Evolutionary conservation across 257 asterid genomes (phyloP), one percentile per base, ranked within the genome.

Genomic region (Solanum medicagineum): DNA sequence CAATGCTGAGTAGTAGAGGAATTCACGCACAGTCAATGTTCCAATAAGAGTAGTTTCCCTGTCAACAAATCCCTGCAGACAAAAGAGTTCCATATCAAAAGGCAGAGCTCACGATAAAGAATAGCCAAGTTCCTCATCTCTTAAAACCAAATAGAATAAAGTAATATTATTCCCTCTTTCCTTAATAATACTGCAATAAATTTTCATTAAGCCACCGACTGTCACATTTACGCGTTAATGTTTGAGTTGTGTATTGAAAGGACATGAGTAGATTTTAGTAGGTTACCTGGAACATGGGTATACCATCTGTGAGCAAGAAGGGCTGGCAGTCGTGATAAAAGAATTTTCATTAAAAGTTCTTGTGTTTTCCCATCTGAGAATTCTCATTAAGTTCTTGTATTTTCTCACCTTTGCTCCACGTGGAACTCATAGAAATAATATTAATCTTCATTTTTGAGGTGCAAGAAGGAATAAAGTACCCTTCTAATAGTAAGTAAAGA

Each of bases 21-120:
- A 95, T 92, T 97, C 99, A n/a, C 98, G 98, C 87, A 97, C 99
- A 17, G 99, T 95, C 90, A 97, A 89, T 54, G 99, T 95, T 87
- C 95, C 99, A 68, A 97, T 93, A 85, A 97, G 95, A 51, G 96
- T 85, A 75, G 96, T 95, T 89, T 95, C 99, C 90, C 98, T 92
- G 59, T 95, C 95, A 71, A 95, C 99, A 86, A 85, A 97, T 85
- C 99, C 99, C 99, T 97, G 90, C 68, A 71, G 85, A 86, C 74
- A 60, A 89, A 60, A 60, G 20, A 86, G 84, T 42, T 84, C 70
- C 40, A 42, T 68, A 84, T 87, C 88, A 19, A 45, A 56, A 82
- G 59, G 80, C 62, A 47, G 53, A 63, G 29, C 85, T 79, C 32
- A n/a, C 10, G 47, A 26, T 26, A 77, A 49, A 24, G 42, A 49